Conservation (phyloP, 2,329 filamentous ascomycete genomes). For the Bipolaris zeicola region DNA sequence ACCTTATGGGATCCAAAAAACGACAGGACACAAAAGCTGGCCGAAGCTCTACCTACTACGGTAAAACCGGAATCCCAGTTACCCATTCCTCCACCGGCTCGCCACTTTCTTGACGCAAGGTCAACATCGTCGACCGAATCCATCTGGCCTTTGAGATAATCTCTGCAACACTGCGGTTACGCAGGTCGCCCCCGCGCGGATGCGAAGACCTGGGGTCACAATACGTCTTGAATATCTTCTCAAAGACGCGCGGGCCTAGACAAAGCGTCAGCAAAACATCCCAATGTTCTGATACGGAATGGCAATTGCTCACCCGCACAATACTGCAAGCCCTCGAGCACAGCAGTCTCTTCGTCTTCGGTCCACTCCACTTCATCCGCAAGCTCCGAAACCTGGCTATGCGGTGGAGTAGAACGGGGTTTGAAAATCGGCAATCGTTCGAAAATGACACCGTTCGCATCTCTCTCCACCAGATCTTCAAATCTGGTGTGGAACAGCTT, state of each 20-base stretch:
- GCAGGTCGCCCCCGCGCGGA: constrained; percentile 22
- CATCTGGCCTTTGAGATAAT: constrained; percentile 32
- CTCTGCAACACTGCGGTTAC: constrained; percentile 37
- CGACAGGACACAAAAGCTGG: no score
- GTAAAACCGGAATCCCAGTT: background rate
- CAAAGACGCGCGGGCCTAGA: constrained; percentile 33
- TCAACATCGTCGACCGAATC: constrained; percentile 24
- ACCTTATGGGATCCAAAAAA: no score
- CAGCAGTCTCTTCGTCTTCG: constrained; percentile 34
- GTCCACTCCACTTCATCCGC: constrained; percentile 37
- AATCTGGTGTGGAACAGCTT: constrained; percentile 18
- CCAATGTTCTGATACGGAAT: background rate
- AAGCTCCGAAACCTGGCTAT: constrained; percentile 13
- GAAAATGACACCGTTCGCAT: constrained; percentile 49
- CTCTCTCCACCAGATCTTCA: constrained; percentile 34
- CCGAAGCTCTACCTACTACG: background rate
- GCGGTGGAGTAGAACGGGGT: constrained; percentile 33
- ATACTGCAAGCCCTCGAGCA: constrained; percentile 39
- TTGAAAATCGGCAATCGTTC: constrained; percentile 49
- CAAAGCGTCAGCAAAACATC: background rate
- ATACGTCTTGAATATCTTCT: constrained; percentile 34
- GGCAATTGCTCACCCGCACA: constrained; percentile 31
- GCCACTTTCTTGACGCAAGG: constrained; percentile 14
- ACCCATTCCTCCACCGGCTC: background rate
- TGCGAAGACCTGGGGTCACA: constrained; percentile 24